phyloP scores from a whole-genome alignment of 1,284 basidiomycete genomes.

The Puccinia horiana region DNA sequence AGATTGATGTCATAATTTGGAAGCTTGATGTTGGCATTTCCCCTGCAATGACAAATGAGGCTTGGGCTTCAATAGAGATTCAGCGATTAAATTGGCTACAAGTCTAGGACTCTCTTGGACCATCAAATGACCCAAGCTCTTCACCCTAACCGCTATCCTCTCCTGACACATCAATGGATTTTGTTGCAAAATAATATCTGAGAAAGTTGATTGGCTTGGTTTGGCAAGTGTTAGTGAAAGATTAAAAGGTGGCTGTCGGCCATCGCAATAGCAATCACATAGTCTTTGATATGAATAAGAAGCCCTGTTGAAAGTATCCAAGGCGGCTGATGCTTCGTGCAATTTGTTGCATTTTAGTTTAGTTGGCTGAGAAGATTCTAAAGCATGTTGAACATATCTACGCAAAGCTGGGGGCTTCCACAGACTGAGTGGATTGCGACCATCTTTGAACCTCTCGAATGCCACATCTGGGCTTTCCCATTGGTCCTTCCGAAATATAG shows the following conservation, averaged over 20 bases:
- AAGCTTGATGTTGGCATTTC: background rate
- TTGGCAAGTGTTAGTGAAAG: conserved; percentile 4
- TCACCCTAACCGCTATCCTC: background rate
- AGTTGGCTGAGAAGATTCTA: conserved; percentile 56
- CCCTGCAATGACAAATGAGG: background rate
- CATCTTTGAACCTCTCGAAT: conserved; percentile 63
- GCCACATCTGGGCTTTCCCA: conserved; percentile 71
- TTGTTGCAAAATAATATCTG: background rate
- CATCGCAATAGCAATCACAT: background rate
- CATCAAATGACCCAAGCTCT: conserved; percentile 52
- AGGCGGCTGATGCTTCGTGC: conserved; percentile 55
- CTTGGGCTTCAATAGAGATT: background rate
- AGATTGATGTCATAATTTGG: background rate
- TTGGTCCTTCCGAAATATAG: conserved; percentile 63
- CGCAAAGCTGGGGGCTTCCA: conserved; percentile 74
- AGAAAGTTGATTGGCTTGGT: background rate
- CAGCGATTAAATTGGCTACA: conserved; percentile 22
- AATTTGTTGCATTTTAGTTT: conserved; percentile 55
- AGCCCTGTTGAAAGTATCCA: conserved; percentile 49
- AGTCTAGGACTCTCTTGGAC: conserved; percentile 54
- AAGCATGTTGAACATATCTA: conserved; percentile 69
- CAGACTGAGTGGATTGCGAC: conserved; percentile 67
- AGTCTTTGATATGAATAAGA: conserved; percentile 22
- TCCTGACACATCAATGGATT: background rate
- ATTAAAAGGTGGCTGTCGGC: background rate